Evolutionary conservation across 768 basidiomycete genomes (phyloP), one percentile per base, ranked within the genome.

Genomic region (Phanerochaete carnosa): DNA sequence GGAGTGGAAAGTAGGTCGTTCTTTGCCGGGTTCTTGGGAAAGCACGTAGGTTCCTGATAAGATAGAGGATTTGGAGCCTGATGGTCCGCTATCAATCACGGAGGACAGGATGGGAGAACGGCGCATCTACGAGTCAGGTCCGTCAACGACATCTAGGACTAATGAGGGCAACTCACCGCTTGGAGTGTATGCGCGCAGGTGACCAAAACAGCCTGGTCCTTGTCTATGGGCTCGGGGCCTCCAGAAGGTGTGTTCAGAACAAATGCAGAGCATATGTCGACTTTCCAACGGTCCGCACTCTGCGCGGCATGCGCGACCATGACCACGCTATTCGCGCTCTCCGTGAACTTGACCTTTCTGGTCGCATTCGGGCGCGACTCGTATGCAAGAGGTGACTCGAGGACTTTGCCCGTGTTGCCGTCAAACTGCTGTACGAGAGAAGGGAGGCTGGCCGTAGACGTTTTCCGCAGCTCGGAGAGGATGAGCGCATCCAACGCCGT

Each of bases 131-230:
- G 61, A 32, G 51, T 39, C 33, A 60, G 35, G 30, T 23, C 54
- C 35, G 57, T 58, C 22, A 59, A 57, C 25, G 45, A 49, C 29
- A 55, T 57, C 26, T n/a, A 11, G 29, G 2, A 26, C 29, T 39
- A 52, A 22, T 3, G 19, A 54, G 52, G 25, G 23, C 23, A 26
- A 60, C 74, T 66, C 66, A 79, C 85, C 81, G 85, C 80, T 70
- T 87, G 82, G 28, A 89, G 68, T 1, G 87, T 86, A 68, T 88
- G 87, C 7, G 81, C 83, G 65, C 86, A 88, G 12, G 83, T 83
- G 25, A 86, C 61, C 35, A 87, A 65, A 16, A 83, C 62, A 8
- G 74, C 66, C 58, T 76, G 72, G 9, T 68, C 60, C n/a, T n/a
- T n/a, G 23, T 54, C 58, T 57, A 68, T n/a, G n/a, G n/a, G n/a